Evolutionary conservation across 2,329 filamentous ascomycete genomes (phyloP).

Genomic region (Hypoxylon sp.): DNA sequence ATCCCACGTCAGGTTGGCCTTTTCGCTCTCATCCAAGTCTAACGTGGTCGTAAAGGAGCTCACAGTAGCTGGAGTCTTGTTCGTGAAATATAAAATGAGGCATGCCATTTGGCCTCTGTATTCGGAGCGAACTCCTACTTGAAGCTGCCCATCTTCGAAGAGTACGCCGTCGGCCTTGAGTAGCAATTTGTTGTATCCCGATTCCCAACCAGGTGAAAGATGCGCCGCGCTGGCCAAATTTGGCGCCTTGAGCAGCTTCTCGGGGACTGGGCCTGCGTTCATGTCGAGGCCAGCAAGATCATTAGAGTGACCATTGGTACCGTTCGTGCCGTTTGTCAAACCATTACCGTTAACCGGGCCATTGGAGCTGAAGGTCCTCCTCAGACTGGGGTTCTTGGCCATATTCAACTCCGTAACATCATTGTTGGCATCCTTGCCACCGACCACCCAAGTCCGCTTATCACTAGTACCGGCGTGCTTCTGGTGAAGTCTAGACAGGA

Average conservation of each 20-base stretch:
- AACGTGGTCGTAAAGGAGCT: slow-evolving; percentile 95
- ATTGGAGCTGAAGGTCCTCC: slow-evolving; percentile 83
- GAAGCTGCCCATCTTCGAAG: slow-evolving; percentile 95
- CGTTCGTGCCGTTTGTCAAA: slow-evolving; percentile 61
- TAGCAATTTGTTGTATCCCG: slow-evolving; percentile 87
- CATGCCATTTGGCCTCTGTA: slow-evolving; percentile 97
- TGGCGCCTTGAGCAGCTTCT: slow-evolving; percentile 74
- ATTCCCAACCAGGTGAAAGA: slow-evolving; percentile 94
- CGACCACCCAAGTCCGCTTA: slow-evolving; percentile 97
- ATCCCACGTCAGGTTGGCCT: slow-evolving; percentile 81
- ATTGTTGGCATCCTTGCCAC: slow-evolving; percentile 92
- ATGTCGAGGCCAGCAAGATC: slow-evolving; percentile 90
- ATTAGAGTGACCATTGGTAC: slow-evolving; percentile 66
- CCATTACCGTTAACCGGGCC: slow-evolving; percentile 65
- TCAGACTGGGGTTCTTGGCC: slow-evolving; percentile 84
- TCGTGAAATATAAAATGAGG: slow-evolving; percentile 94
- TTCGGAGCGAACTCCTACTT: slow-evolving; percentile 92
- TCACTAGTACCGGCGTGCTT: slow-evolving; percentile 94
- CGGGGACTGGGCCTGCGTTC: slow-evolving; percentile 70
- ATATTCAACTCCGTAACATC: slow-evolving; percentile 85
- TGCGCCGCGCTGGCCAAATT: slow-evolving; percentile 95
- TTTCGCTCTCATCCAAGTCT: slow-evolving; percentile 80
- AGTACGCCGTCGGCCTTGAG: slow-evolving; percentile 87
- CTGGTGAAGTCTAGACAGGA: slow-evolving; percentile 92
- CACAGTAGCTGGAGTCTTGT: slow-evolving; percentile 88